Percentiles rank a stretch among this genome's conserved stretches.
Evolutionary conservation across 768 basidiomycete species (phyloP).

Genomic region (Roridomyces roridus): DNA sequence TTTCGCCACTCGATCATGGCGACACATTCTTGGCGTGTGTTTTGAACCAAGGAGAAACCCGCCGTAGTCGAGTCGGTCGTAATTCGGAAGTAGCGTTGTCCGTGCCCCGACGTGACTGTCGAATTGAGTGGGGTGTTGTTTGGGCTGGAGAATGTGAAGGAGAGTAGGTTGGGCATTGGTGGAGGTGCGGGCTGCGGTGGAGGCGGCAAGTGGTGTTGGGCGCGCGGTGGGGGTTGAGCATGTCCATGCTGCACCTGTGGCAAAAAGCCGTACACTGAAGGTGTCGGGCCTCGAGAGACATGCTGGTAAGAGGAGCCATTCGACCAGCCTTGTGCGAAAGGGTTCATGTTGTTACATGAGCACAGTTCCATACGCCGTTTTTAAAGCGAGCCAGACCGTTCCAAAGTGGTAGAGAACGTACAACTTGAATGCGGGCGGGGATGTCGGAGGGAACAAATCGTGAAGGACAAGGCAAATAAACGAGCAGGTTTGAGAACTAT

Average conservation of each 20-base stretch:
- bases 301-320: neutral
- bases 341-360: constrained; percentile 8
- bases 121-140: constrained; percentile 44
- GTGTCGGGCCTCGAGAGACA: neutral
- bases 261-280: constrained; percentile 6
- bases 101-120: constrained; percentile 42
- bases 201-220: neutral
- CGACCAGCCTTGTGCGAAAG: constrained; percentile 21
- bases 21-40: constrained; percentile 35
- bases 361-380: too few relatives aligned
- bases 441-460: neutral
- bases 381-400: too few relatives aligned
- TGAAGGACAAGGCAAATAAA: too few relatives aligned
- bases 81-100: constrained; percentile 44
- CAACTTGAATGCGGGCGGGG: neutral
- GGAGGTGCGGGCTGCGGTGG: neutral
- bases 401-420: too few relatives aligned
- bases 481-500: neutral
- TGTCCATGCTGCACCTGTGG: neutral
- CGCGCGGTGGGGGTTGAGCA: constrained; percentile 1
- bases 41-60: constrained; percentile 42
- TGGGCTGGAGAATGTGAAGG: constrained; percentile 41
- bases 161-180: constrained; percentile 33
- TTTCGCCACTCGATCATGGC: constrained; percentile 46
- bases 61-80: constrained; percentile 38